Base-by-base conservation (phyloP, 768 basidiomycete genomes). In the Fibroporia radiculosa region DNA sequence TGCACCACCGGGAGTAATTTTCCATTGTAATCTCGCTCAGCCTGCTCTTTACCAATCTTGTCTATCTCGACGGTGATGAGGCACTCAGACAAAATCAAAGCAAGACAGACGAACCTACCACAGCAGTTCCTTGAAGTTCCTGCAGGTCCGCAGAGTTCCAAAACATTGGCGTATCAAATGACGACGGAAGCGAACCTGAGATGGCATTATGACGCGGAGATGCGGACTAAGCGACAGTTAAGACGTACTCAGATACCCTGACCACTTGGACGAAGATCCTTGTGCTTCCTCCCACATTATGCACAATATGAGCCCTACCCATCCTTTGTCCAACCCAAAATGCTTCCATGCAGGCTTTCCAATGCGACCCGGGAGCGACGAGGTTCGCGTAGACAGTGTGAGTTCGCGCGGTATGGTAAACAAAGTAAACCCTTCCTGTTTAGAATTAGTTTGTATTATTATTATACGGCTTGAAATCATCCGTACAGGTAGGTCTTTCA, bases 251-350 rank as follows among this genome's bases (percentile, higher is more conserved):
- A 93, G 68, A 64, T 93, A 95, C 8, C 69, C 69, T 4, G 60
- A 56, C 92, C 91, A 89, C 43, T 66, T 78, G 38, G 88, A 84
- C 16, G 68, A 56, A 3, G 66, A 45, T 1, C 80, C 80, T 50
- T 72, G 72, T 3, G 80, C 75, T 43, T 76, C 77, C 63, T 99
- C 96, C 87, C 89, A 96, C 86, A 98, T 90, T 81, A 99, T 84
- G 51, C 83, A 88, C 29, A 98, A 69, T 47, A 99, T 97, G 35
- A 97, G 66, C 3, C 85, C 84, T 1, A 75, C 69, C 96, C 96
- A 99, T 6, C 91, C 82, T 45, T 74, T 64, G 40, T 82, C 70
- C 47, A 97, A 62, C 16, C 66, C 63, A 45, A 68, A 61, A 19
- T 60, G 62, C 51, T 67, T 76, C 93, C 93, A 97, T 24, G 72